These are phyloP conservation scores for Solanum paucissectum DNA, from an alignment of 257 asterid genomes.

Conservation along the genomic window DNA sequence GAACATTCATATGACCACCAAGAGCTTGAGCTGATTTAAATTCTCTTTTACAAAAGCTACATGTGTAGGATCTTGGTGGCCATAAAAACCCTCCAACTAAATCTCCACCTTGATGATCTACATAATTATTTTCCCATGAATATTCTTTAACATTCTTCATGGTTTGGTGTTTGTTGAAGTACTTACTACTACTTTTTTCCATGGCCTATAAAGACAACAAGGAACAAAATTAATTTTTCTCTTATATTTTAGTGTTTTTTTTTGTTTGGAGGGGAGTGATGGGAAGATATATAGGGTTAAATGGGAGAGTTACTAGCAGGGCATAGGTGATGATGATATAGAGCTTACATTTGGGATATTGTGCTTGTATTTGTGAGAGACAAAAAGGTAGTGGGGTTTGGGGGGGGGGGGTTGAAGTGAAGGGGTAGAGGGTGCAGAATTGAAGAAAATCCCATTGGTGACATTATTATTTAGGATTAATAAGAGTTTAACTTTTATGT, in stretches of 20 bases:
- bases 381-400: not conserved
- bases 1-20: slow-evolving; percentile 99
- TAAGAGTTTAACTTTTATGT: no score
- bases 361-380: not conserved
- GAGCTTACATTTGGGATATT: not conserved
- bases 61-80: slow-evolving; percentile 82
- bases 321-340: slow-evolving; percentile 5
- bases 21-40: slow-evolving; percentile 95
- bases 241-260: not conserved
- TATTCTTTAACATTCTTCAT: slow-evolving; percentile 24
- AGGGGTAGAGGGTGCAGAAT: not conserved
- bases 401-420: not conserved
- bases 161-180: not conserved
- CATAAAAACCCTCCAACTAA: slow-evolving; percentile 53
- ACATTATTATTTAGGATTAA: slow-evolving; percentile 15
- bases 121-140: slow-evolving; percentile 12
- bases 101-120: slow-evolving; percentile 30
- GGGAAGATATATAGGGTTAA: not conserved
- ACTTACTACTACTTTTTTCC: not conserved
- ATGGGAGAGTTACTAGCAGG: not conserved
- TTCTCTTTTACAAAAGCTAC: slow-evolving; percentile 84
- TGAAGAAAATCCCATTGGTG: slow-evolving; percentile 29
- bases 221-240: not conserved
- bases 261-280: not conserved
- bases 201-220: not conserved